Evolutionary conservation across 2,329 filamentous ascomycete genomes (phyloP), one percentile per base, ranked within the genome.

Genomic region (Cladorrhinum sp.): DNA sequence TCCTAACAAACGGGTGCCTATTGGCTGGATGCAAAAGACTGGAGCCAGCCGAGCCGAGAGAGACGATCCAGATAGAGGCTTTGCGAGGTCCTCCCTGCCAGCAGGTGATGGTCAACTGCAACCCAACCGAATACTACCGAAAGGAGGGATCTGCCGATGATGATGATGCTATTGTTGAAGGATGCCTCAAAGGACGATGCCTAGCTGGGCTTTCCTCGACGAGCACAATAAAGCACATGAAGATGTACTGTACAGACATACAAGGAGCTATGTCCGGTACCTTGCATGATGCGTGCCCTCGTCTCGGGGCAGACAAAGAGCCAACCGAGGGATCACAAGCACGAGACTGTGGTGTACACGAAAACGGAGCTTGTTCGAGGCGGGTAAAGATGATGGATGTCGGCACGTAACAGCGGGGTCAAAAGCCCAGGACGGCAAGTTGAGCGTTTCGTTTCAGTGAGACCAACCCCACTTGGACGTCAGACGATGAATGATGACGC

Each of bases 251-350:
- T 6, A n/a, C 36, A 41, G 7, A n/a, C 10, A 13, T 41, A 41
- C 55, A 48, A 32, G 57, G 55, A 36, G 51, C 54, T 16, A 25
- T 41, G 50, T n/a, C 63, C 59, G 66, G 65, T 67, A 67, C 66
- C 65, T 68, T 68, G 66, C 66, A 68, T 65, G 57, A 60, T 49
- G 25, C 25, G 61, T 18, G 41, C 3, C 41, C 18, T 45, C 41
- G 59, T 61, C 58, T 62, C 61, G 58, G 63, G 57, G 53, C 22
- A 58, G 29, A 62, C 62, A 51, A 58, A 20, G 45, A 60, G 62
- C 64, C 61, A 68, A 64, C 66, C 67, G 66, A 65, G 64, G 62
- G 52, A 58, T 38, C 36, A 50, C 53, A 36, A 55, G 20, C n/a
- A 55, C 3, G 32, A 41, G 32, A 41, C 27, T 18, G n/a, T 32